phyloP scores from a whole-genome alignment of 2,329 filamentous ascomycete species.

The Coleophoma crateriformis region DNA sequence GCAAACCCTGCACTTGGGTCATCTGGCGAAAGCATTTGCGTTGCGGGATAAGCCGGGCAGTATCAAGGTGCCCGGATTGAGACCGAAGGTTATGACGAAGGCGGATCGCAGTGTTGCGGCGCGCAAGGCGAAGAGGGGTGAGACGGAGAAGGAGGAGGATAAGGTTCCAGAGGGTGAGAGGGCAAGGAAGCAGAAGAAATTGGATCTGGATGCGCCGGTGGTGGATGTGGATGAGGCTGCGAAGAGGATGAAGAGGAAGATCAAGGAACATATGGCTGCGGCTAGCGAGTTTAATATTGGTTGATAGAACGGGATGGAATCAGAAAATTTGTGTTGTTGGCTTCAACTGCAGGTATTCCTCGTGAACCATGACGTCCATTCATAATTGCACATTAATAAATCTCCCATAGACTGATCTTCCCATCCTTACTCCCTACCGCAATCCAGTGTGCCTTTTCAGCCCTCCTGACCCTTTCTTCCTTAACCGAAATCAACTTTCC shows the following conservation, averaged over 20 bases:
- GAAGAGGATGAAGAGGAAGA: slow-evolving; percentile 60
- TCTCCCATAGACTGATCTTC: slow-evolving; percentile 91
- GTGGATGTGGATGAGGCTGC: slow-evolving; percentile 52
- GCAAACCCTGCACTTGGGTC: slow-evolving; percentile 82
- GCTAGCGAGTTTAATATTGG: slow-evolving; percentile 67
- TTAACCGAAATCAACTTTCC: slow-evolving; percentile 4
- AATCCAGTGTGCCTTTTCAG: slow-evolving; percentile 76
- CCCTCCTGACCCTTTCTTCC: slow-evolving; percentile 52
- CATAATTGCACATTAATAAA: slow-evolving; percentile 53
- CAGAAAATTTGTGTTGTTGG: too few species aligned
- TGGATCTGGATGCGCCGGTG: slow-evolving; percentile 30
- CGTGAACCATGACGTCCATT: too few species aligned
- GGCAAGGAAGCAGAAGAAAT: slow-evolving; percentile 28
- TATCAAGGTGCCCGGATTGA: slow-evolving; percentile 52
- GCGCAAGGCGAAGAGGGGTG: slow-evolving; percentile 28
- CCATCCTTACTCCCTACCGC: slow-evolving; percentile 91
- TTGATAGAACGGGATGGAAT: slow-evolving; percentile 21
- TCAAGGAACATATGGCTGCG: slow-evolving; percentile 47
- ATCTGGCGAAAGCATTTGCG: slow-evolving; percentile 90
- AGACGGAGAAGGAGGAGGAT: slow-evolving; percentile 24
- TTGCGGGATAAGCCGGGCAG: slow-evolving; percentile 82
- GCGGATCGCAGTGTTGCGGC: slow-evolving; percentile 32
- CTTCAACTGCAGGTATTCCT: too few species aligned
- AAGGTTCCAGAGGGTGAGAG: slow-evolving; percentile 26
- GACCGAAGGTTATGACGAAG: slow-evolving; percentile 36